A percentile compares a stretch with the other conserved stretches of the same genome.
Conservation (phyloP, 2,329 filamentous ascomycete species). For the Talaromyces sp. region DNA sequence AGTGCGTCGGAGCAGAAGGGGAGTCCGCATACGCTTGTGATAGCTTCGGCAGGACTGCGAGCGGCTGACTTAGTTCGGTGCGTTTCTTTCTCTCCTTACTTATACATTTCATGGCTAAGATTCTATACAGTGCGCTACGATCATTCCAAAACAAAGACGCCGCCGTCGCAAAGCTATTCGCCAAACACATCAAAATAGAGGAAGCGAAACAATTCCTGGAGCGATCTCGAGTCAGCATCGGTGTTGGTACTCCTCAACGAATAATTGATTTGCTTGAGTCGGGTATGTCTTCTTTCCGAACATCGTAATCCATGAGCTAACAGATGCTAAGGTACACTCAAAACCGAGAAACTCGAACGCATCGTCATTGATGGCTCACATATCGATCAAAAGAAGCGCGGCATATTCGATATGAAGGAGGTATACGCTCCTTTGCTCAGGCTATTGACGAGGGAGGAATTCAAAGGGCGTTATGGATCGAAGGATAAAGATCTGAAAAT, state of each 20-base stretch:
- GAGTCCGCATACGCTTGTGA: constrained; percentile 79
- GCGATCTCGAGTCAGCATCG: constrained; percentile 70
- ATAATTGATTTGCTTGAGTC: constrained; percentile 79
- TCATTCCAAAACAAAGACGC: constrained; percentile 77
- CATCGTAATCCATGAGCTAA: not conserved
- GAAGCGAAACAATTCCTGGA: constrained; percentile 78
- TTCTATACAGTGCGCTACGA: constrained; percentile 60
- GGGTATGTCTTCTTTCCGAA: constrained; percentile 51
- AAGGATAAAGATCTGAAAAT: constrained; percentile 55
- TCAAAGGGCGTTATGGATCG: constrained; percentile 66
- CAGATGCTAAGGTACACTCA: constrained; percentile 59
- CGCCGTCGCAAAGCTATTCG: constrained; percentile 86
- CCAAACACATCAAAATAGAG: constrained; percentile 94
- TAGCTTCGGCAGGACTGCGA: constrained; percentile 80
- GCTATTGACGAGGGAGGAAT: constrained; percentile 68
- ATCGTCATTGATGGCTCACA: constrained; percentile 89
- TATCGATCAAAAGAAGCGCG: constrained; percentile 91
- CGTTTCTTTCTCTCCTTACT: constrained; percentile 18
- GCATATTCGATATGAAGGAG: constrained; percentile 93
- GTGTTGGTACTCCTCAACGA: constrained; percentile 83
- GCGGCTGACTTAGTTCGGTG: constrained; percentile 80
- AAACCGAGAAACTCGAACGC: constrained; percentile 67
- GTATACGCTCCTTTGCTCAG: constrained; percentile 76
- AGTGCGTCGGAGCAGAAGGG: constrained; percentile 68
- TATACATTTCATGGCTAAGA: not conserved